phyloP scores from a whole-genome alignment of 352 stramenopile genomes.

The Halophytophthora batemanensis region DNA sequence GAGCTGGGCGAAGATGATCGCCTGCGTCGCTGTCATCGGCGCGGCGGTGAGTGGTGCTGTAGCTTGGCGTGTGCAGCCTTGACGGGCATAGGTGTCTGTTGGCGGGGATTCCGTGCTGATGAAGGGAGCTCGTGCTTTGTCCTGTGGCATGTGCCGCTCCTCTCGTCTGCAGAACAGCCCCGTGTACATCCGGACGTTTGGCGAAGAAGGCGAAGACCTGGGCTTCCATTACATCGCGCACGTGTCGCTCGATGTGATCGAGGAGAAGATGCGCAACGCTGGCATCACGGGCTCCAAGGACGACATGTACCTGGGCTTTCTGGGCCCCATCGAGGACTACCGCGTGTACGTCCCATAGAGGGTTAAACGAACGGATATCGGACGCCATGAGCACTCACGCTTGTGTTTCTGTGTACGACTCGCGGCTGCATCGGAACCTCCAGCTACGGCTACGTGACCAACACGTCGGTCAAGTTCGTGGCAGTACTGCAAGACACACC shows the following conservation, averaged over 20 bases:
- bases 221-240: constrained; percentile 87
- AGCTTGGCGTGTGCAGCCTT: too few species aligned
- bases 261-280: constrained; percentile 65
- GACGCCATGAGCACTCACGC: neutral
- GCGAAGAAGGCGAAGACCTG: constrained; percentile 76
- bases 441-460: constrained; percentile 84
- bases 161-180: constrained; percentile 67
- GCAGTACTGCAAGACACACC: constrained; percentile 73
- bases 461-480: constrained; percentile 83
- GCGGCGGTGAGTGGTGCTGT: constrained; percentile 48
- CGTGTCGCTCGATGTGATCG: constrained; percentile 81
- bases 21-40: constrained; percentile 77
- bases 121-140: neutral
- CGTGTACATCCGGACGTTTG: constrained; percentile 81
- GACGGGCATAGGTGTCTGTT: neutral
- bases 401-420: neutral
- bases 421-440: neutral
- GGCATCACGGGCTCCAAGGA: constrained; percentile 56
- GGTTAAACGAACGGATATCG: neutral
- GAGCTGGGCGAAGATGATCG: constrained; percentile 50
- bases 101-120: neutral
- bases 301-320: constrained; percentile 86
- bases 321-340: constrained; percentile 85
- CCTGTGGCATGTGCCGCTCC: neutral
- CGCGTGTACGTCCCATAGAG: constrained; percentile 40